Percentiles rank a stretch among this genome's conserved stretches.
Evolutionary conservation across 306 rosid species (phyloP).

Genomic region (Trifolium subterraneum): DNA sequence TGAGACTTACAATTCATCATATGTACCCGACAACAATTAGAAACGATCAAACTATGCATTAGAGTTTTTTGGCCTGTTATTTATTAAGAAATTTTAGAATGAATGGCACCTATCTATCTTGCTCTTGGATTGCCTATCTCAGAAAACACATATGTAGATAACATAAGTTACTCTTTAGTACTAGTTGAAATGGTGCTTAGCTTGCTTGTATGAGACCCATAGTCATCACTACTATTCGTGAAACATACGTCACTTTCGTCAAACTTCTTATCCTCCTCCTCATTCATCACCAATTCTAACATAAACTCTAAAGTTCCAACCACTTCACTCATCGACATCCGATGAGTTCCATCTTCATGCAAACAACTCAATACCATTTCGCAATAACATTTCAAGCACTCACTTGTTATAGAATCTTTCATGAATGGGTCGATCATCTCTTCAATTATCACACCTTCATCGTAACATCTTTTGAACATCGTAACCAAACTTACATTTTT

Average conservation of each 20-base stretch:
- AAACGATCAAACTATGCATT: too few relatives aligned
- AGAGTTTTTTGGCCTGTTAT: too few relatives aligned
- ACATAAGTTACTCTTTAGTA: not conserved
- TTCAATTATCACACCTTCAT: not conserved
- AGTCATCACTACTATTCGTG: constrained; percentile 13
- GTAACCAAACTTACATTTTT: constrained; percentile 28
- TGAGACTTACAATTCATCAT: too few relatives aligned
- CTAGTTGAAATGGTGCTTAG: not conserved
- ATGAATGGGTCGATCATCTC: constrained; percentile 39
- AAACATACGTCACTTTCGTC: not conserved
- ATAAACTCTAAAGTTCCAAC: constrained; percentile 40
- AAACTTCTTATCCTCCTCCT: not conserved
- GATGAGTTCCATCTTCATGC: constrained; percentile 24
- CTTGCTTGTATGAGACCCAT: not conserved
- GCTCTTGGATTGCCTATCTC: too few relatives aligned
- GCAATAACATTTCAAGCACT: not conserved
- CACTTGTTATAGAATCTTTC: not conserved
- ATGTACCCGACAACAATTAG: too few relatives aligned
- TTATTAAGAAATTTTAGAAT: too few relatives aligned
- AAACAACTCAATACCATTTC: not conserved
- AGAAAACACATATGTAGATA: not conserved
- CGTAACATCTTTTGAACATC: constrained; percentile 30
- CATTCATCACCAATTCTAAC: constrained; percentile 38
- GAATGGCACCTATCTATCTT: too few relatives aligned
- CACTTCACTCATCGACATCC: constrained; percentile 57